Conservation (phyloP, 2,329 filamentous ascomycete genomes). For the Thermomyces lanuginosus region DNA sequence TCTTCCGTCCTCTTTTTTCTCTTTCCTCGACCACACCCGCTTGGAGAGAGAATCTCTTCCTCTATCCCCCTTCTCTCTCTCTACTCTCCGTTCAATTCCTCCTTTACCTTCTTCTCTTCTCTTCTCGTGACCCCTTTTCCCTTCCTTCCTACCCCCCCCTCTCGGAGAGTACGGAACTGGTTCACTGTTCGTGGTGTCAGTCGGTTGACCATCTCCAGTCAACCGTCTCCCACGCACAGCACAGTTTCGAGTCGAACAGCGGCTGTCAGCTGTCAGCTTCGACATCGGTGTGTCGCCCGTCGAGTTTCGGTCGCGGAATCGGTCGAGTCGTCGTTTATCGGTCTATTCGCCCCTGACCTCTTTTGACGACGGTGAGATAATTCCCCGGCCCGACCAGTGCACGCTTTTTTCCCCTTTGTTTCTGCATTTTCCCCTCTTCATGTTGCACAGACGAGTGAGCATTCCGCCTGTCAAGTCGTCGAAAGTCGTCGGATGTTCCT, state of each 20-base stretch:
- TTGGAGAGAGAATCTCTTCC: constrained; percentile 27
- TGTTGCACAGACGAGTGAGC: constrained; percentile 6
- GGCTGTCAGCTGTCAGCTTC: constrained; percentile 20
- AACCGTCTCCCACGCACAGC: constrained; percentile 15
- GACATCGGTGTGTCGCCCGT: constrained; percentile 12
- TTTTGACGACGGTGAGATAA: constrained; percentile 16
- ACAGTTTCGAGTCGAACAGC: constrained; percentile 24
- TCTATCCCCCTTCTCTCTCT: constrained; percentile 16
- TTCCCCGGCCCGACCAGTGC: too few species aligned
- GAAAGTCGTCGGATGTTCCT: constrained; percentile 9
- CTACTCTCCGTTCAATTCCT: constrained; percentile 11
- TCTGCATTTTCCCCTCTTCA: constrained; percentile 9
- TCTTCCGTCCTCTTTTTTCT: constrained; percentile 13
- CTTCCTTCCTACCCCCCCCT: constrained; percentile 15
- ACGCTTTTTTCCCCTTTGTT: background rate
- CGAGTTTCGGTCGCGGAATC: constrained; percentile 21
- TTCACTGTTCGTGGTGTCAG: constrained; percentile 15
- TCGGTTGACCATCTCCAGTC: constrained; percentile 13
- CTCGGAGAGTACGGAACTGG: constrained; percentile 25
- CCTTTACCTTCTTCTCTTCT: constrained; percentile 8
- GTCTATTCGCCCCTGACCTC: constrained; percentile 18
- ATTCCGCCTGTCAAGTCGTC: constrained; percentile 25
- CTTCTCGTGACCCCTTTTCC: constrained; percentile 1
- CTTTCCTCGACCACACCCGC: constrained; percentile 25
- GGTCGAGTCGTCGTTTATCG: constrained; percentile 12